Evolutionary conservation across 1,139 yeast species (phyloP).

Genomic region (Yamadazyma siamensis): DNA sequence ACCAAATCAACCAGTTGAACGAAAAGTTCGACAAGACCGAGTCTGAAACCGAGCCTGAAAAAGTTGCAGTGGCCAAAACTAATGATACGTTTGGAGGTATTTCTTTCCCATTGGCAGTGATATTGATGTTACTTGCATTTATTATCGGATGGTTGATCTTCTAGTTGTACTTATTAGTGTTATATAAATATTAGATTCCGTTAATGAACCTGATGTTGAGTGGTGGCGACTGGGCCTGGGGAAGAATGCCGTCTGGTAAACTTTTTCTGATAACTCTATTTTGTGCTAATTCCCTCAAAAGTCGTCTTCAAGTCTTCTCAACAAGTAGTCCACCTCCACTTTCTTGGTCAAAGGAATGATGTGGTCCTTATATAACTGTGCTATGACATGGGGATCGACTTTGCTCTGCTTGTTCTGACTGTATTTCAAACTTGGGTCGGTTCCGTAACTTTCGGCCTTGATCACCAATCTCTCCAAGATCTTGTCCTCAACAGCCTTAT

Average conservation of each 20-base stretch:
- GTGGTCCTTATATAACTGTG: slow-evolving; percentile 77
- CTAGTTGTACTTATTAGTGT: slow-evolving; percentile 18
- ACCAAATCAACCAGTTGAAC: slow-evolving; percentile 40
- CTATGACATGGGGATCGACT: slow-evolving; percentile 77
- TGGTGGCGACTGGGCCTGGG: background rate
- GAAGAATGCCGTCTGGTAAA: background rate
- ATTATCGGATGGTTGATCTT: slow-evolving; percentile 60
- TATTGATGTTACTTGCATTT: slow-evolving; percentile 54
- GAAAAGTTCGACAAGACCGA: slow-evolving; percentile 36
- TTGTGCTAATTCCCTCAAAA: slow-evolving; percentile 2
- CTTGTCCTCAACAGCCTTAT: slow-evolving; percentile 78
- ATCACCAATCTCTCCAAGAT: slow-evolving; percentile 73
- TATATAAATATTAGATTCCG: slow-evolving; percentile 1
- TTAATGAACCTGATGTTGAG: background rate
- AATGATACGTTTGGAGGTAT: slow-evolving; percentile 44
- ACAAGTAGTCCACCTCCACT: slow-evolving; percentile 87
- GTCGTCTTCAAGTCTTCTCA: slow-evolving; percentile 75
- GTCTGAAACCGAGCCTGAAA: slow-evolving; percentile 4
- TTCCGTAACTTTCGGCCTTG: slow-evolving; percentile 84
- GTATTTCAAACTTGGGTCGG: slow-evolving; percentile 77
- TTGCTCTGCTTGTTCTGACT: slow-evolving; percentile 70
- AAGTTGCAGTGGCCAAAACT: slow-evolving; percentile 6
- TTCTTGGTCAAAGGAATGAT: slow-evolving; percentile 92
- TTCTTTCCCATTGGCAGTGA: slow-evolving; percentile 49
- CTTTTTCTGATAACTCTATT: slow-evolving; percentile 1